Base-by-base conservation (phyloP, 306 rosid genomes). In the Senna tora region DNA sequence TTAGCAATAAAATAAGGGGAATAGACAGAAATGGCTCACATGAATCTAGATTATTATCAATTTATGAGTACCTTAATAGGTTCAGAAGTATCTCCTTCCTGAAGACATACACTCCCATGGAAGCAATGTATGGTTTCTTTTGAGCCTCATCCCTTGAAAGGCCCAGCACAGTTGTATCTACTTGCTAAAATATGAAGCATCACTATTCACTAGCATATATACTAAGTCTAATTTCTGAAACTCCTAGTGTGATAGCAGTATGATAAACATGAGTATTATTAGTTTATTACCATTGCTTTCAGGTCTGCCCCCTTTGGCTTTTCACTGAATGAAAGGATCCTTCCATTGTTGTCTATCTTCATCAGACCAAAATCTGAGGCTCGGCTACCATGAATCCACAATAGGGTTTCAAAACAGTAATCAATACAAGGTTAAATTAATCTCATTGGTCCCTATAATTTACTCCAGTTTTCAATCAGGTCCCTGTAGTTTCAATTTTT, bases 341-440 rank as follows among this genome's bases (percentile, higher is more conserved):
- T 83, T 55, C 87, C 87, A 72, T 83, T 87, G 56, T 91, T 82
- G 77, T 94, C 97, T 83, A 91, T 94, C 90, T 91, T 94, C 98
- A 91, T 91, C n/a, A 94, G 86, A 66, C 98, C 97, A 69, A 94
- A 94, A 80, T 94, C 97, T 62, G 98, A 89, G 88, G 98, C 98
- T 54, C 98, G 98, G 41, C 98, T 94, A 70, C 75, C 67, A 79
- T 65, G 16, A 42, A 81, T 76, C 73, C 69, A 63, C 51, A 74
- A 20, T 14, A 43, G 59, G 73, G 78, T 77, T 71, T 75, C 42
- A 59, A 47, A 69, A 55, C 13, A 60, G 25, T 46, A 56, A 55
- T 13, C 28, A 55, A 69, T 47, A 25, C 30, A 25, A n/a, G n/a
- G n/a, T n/a, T n/a, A n/a, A n/a, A n/a, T n/a, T n/a, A n/a, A n/a